Conservation (phyloP, 805 yeast genomes). For the Lipomyces starkeyi region DNA sequence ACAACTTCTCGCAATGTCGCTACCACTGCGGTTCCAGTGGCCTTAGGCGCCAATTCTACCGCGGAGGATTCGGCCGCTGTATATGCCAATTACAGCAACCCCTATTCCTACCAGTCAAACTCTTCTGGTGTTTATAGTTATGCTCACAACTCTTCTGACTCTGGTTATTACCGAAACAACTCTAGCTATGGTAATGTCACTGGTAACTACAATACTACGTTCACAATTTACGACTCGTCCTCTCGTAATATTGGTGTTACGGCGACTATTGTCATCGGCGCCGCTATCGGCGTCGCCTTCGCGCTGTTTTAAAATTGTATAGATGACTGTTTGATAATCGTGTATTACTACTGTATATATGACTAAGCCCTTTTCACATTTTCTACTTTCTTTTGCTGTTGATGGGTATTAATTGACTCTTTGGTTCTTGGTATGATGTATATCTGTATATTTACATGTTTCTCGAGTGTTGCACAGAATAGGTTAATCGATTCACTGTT, state of each 20-base stretch:
- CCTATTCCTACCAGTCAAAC: slow-evolving; percentile 9
- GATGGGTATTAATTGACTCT: neutral
- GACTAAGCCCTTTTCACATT: neutral
- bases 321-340: neutral
- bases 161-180: slow-evolving; percentile 8
- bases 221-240: slow-evolving; percentile 14
- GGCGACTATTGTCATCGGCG: slow-evolving; percentile 18
- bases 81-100: neutral
- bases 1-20: slow-evolving; percentile 18
- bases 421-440: slow-evolving; percentile 3
- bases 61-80: neutral
- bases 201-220: slow-evolving; percentile 18
- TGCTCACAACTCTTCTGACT: neutral
- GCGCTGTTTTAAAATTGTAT: slow-evolving; percentile 12
- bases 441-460: neutral
- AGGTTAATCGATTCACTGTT: neutral
- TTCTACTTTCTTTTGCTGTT: neutral
- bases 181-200: slow-evolving; percentile 17
- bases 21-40: slow-evolving; percentile 12
- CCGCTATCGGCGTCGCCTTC: slow-evolving; percentile 16
- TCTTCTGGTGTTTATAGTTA: neutral
- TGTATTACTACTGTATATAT: neutral
- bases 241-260: neutral
- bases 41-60: neutral
- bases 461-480: neutral